Percentiles rank a stretch among this genome's conserved stretches.
phyloP scores from a whole-genome alignment of 78 protist genomes.

The Tieghemostelium lacteum region DNA sequence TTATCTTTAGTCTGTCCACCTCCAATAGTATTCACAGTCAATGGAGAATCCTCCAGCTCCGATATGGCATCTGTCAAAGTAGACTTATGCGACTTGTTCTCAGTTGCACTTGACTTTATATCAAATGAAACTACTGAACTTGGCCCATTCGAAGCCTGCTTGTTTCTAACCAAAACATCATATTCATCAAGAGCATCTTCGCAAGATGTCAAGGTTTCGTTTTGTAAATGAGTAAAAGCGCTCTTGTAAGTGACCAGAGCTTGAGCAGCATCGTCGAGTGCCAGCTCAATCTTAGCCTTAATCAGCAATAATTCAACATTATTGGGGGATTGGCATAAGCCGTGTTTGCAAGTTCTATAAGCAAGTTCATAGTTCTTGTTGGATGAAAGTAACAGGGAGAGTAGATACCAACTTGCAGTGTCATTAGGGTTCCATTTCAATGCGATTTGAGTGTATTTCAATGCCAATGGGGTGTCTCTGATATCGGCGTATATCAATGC shows the following conservation, averaged over 20 bases:
- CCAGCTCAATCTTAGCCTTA: conserved; percentile 68
- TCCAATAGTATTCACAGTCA: background rate
- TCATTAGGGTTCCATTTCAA: conserved; percentile 42
- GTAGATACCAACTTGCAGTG: conserved; percentile 41
- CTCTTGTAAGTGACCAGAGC: conserved; percentile 48
- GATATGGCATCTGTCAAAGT: background rate
- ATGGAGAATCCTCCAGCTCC: conserved; percentile 18
- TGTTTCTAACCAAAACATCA: conserved; percentile 25
- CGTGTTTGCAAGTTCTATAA: conserved; percentile 62
- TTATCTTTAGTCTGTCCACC: background rate
- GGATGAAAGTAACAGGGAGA: conserved; percentile 40
- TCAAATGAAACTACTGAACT: conserved; percentile 60
- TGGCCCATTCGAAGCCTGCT: conserved; percentile 18
- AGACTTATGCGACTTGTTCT: conserved; percentile 15
- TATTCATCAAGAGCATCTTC: conserved; percentile 52
- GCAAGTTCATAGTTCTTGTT: conserved; percentile 64
- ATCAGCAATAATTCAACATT: conserved; percentile 55
- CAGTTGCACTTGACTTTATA: conserved; percentile 30
- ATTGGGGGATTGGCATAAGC: conserved; percentile 42
- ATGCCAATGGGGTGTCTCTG: conserved; percentile 48
- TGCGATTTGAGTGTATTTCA: conserved; percentile 57
- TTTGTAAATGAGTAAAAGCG: conserved; percentile 10
- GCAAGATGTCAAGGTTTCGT: conserved; percentile 36
- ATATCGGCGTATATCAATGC: conserved; percentile 56
- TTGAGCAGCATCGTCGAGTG: conserved; percentile 69